phyloP scores from a whole-genome alignment of 768 basidiomycete species.

The Agrocybe pediades region DNA sequence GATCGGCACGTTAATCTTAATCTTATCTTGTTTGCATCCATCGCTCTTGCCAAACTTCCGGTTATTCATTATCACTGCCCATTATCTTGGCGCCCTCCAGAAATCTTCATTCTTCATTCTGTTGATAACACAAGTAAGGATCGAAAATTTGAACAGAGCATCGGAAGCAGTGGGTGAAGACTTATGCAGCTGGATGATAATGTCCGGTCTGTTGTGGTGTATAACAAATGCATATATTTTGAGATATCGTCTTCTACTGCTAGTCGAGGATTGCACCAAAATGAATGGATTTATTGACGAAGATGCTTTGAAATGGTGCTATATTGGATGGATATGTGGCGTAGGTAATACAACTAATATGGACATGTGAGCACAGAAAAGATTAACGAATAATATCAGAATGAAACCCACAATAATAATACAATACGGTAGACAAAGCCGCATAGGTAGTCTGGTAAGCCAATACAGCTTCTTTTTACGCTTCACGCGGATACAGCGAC shows the following conservation, averaged over 20 bases:
- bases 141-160: background rate
- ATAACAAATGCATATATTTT: too few relatives aligned
- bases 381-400: background rate
- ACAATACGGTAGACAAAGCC: background rate
- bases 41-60: background rate
- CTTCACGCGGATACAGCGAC: conserved; percentile 25
- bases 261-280: too few relatives aligned
- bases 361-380: background rate
- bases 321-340: background rate
- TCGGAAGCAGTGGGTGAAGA: too few relatives aligned
- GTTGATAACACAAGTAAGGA: too few relatives aligned
- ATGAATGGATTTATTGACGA: too few relatives aligned
- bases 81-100: background rate
- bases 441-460: background rate
- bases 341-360: background rate
- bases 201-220: too few relatives aligned
- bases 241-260: too few relatives aligned
- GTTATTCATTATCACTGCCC: background rate
- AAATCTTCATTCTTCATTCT: background rate
- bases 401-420: background rate
- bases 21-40: conserved; percentile 10
- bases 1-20: conserved; percentile 8
- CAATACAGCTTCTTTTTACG: too few relatives aligned
- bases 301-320: too few relatives aligned
- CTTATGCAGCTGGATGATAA: too few relatives aligned